These are phyloP conservation scores for Prunus kanzakura DNA, from an alignment of 306 rosid species.

Conservation along the genomic window DNA sequence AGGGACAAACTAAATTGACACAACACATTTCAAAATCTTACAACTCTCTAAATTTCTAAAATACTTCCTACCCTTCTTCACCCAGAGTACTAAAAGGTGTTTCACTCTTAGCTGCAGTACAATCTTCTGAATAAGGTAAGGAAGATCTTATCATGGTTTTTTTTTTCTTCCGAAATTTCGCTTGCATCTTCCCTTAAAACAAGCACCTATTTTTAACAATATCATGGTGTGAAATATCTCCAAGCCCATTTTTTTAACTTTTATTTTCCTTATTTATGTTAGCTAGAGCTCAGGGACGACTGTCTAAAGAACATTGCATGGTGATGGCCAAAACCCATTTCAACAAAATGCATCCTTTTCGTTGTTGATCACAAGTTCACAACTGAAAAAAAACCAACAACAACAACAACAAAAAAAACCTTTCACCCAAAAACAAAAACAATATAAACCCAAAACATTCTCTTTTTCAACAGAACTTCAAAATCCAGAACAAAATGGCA, in stretches of 20 bases:
- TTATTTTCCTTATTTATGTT: background rate
- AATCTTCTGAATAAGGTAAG: background rate
- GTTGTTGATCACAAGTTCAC: background rate
- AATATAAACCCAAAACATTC: background rate
- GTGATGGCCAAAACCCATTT: background rate
- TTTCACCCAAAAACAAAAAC: background rate
- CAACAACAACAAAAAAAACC: too few relatives aligned
- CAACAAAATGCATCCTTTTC: background rate
- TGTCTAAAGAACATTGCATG: background rate
- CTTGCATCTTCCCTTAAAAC: background rate
- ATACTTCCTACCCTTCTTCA: background rate
- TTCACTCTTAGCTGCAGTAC: background rate
- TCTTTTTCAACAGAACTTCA: background rate
- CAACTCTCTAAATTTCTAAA: background rate
- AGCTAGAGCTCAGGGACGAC: background rate
- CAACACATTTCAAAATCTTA: background rate
- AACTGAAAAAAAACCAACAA: too few relatives aligned
- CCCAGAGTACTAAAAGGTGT: background rate
- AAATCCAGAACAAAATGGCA: background rate
- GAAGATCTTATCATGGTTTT: background rate
- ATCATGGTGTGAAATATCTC: background rate
- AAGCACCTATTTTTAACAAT: background rate
- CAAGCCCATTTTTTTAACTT: background rate
- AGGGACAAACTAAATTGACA: background rate
- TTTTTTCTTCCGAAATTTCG: background rate